Evolutionary conservation across 768 basidiomycete genomes (phyloP).

Genomic region (Tulasnella calospora): DNA sequence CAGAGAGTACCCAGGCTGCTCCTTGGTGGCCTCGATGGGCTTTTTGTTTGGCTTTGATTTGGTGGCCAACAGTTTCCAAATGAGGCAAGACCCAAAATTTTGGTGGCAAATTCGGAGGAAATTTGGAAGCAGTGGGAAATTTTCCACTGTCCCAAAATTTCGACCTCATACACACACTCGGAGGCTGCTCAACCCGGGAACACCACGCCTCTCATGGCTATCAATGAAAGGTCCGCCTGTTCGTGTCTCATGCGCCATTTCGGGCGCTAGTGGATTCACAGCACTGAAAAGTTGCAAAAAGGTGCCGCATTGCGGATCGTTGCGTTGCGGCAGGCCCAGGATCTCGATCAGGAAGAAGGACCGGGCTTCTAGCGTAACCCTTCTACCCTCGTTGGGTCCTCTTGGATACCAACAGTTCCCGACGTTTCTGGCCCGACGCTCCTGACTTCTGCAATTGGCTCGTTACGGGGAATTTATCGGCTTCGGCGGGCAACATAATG

Average conservation of each 20-base stretch:
- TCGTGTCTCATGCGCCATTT: not conserved
- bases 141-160: not conserved
- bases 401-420: constrained; percentile 8
- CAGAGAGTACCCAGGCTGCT: not conserved
- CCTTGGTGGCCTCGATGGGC: not conserved
- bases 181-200: not conserved
- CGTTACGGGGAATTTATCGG: constrained; percentile 4
- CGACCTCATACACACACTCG: not conserved
- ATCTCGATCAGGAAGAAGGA: constrained; percentile 7
- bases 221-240: not conserved
- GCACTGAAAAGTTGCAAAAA: not conserved
- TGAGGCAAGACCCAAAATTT: not conserved
- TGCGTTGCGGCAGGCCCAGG: not conserved
- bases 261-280: not conserved
- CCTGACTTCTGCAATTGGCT: constrained; percentile 1
- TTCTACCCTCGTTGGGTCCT: not conserved
- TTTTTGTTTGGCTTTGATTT: not conserved
- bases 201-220: constrained; percentile 7
- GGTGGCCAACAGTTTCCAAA: not conserved
- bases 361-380: constrained; percentile 7
- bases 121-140: not conserved
- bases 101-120: not conserved
- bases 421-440: not conserved
- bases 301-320: constrained; percentile 4
- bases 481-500: constrained; percentile 5